Evolutionary conservation across 768 basidiomycete species (phyloP), one percentile per base, ranked within the genome.

Genomic region (Baorangia bicolor): DNA sequence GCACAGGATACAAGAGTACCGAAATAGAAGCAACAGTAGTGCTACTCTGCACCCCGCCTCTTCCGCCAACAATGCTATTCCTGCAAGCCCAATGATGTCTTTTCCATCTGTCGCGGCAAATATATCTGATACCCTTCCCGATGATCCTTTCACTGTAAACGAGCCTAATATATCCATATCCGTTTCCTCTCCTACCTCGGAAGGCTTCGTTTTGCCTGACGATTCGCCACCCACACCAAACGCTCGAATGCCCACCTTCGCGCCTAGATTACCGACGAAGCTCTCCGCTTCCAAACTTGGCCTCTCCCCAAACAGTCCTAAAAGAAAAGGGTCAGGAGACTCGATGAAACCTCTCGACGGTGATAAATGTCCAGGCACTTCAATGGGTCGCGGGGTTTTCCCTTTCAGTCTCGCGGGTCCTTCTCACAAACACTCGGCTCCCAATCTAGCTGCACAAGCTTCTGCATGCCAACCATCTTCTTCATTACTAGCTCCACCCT

Each of bases 191-290:
- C 76, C 81, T 18, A 62, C 68, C 18, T 66, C 74, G 1, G 78
- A 77, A 4, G 68, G 59, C 21, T 74, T 73, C 61, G 51, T 71
- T 43, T 52, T 64, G 2, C 49, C 69, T 0, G 69, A 75, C 28
- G 67, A 75, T 14, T 65, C 59, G 20, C 59, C 69, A 38, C 80
- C 81, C 53, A 82, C 61, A 7, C 65, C 81, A 23, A 88, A 84
- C 63, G 77, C 79, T 34, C 83, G 87, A 40, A 86, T 83, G 28
- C 85, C 87, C 58, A 81, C 87, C 2, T 88, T 90, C 59, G 84
- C 87, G 0, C 88, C 87, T 0, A 87, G 86, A 55, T 70, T 88
- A 18, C 79, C 88, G 3, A 87, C 88, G 0, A 89, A 89, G 57
- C 74, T 88, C 8, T 78, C 86, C 4, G 75, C 79, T 18, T 81